Evolutionary conservation across 169 alveolate genomes (phyloP), one percentile per base, ranked within the genome.

Genomic region (Plasmodium fragile): DNA sequence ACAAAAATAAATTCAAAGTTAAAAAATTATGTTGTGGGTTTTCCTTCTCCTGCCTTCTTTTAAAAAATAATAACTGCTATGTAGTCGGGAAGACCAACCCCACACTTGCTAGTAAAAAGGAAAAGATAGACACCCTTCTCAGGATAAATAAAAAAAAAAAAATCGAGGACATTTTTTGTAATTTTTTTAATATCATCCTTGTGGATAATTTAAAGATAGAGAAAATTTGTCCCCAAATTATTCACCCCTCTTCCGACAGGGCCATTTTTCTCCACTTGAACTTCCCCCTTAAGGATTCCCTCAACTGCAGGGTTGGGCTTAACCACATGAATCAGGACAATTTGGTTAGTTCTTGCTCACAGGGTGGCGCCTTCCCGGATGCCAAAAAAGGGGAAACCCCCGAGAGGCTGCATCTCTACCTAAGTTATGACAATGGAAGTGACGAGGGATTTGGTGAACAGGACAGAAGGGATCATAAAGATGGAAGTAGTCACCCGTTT

Each of bases 1-100:
- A 36, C 3, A 59, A 75, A 55, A 77, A 87, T 30, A 45, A 55
- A 45, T 77, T 87, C 11, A 71, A 65, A 36, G 36, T 87, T 8
- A 3, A 13, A 78, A 87, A 87, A 87, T n/a, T 87, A 34, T 87
- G 93, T 43, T 87, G 93, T 5, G 93, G 93, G 4, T 87, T 87
- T 36, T 87, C 93, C 32, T 87, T 87, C 71, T 87, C 93, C 18
- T 75, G 89, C 3, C 69, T 87, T 1, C 89, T 87, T 41, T 77
- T 87, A 52, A 77, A 75, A 18, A 77, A 75, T 18, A 59, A 78
- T 59, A 87, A 87, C 71, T 87, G 93, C 18, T 87, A 55, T 36
- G 25, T 78, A n/a, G 16, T 87, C 6, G 93, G 93, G 7, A 77
- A 75, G 45, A 77, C 81, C 30, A 52, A 84, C 59, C 55, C 43